Evolutionary conservation across 176 grass and related monocot genomes (phyloP).

Genomic region (maize (Zea mays)): Zm-B73-REFERENCE-NAM-5.0 NC_050100.1:220971001-220971500

Average conservation of each 20-base stretch:
- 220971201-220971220: conserved; percentile 47
- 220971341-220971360: conserved; percentile 27
- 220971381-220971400: conserved; percentile 41
- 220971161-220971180: conserved; percentile 4
- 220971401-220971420: conserved; percentile 26
- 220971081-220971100: conserved; percentile 22
- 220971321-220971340: conserved; percentile 29
- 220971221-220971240: conserved; percentile 56
- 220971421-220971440: conserved; percentile 27
- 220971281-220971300: not conserved
- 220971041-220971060: conserved; percentile 46
- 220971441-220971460: conserved; percentile 50
- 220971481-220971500: conserved; percentile 55
- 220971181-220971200: conserved; percentile 36
- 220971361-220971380: conserved; percentile 54
- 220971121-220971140: not conserved
- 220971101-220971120: conserved; percentile 29
- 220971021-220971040: conserved; percentile 3
- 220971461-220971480: conserved; percentile 32
- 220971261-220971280: conserved; percentile 13
- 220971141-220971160: conserved; percentile 20
- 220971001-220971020: conserved; percentile 24
- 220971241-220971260: conserved; percentile 30
- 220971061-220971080: not conserved
- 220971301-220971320: conserved; percentile 13